Conservation (phyloP, 495 filamentous ascomycete species). For the Astrothelium macrocarpum region DNA sequence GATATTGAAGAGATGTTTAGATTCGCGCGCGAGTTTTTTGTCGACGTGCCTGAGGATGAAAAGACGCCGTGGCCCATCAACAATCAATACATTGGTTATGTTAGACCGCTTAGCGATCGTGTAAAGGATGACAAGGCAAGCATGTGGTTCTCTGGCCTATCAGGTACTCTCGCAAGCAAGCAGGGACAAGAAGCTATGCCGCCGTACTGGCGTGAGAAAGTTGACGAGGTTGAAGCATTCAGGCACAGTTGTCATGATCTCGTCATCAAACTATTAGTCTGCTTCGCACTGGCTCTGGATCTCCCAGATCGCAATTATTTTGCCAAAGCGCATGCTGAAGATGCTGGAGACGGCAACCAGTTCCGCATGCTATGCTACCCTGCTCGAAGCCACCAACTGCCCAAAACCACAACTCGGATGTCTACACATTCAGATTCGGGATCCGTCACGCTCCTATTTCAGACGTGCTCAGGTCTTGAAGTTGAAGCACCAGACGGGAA, state of each 20-base stretch:
- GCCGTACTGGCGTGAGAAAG: constrained; percentile 8
- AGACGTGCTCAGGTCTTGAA: constrained; percentile 11
- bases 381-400: not conserved
- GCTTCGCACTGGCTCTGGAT: constrained; percentile 13
- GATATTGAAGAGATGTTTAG: constrained; percentile 12
- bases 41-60: not conserved
- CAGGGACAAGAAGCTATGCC: constrained; percentile 3
- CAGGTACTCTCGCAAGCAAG: not conserved
- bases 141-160: constrained; percentile 11
- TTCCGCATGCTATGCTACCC: constrained; percentile 14
- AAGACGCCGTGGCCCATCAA: constrained; percentile 13
- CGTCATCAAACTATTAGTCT: constrained; percentile 13
- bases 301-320: constrained; percentile 13
- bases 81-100: constrained; percentile 10
- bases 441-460: constrained; percentile 13
- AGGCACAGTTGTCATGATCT: constrained; percentile 7
- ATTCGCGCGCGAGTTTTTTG: constrained; percentile 9
- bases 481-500: constrained; percentile 7
- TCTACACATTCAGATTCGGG: constrained; percentile 14
- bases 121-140: constrained; percentile 13
- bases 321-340: constrained; percentile 14
- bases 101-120: constrained; percentile 6
- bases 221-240: constrained; percentile 9
- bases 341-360: constrained; percentile 8
- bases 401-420: constrained; percentile 7